Percentiles rank a stretch among this genome's conserved stretches.
These are phyloP conservation scores for Collybiopsis confluens DNA, from an alignment of 768 basidiomycete genomes.

Conservation along the genomic window DNA sequence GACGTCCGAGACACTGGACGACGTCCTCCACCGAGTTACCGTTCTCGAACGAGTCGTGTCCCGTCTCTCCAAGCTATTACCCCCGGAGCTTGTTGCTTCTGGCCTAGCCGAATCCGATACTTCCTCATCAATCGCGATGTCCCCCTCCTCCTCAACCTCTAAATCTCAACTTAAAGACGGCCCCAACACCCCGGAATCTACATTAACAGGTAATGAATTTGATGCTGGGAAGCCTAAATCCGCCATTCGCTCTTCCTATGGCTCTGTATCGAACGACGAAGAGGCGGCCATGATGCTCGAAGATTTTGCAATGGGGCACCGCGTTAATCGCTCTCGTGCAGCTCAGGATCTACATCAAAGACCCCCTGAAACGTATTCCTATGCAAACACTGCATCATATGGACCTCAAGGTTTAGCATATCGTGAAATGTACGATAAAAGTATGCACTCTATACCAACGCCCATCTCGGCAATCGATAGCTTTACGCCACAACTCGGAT, in stretches of 20 bases:
- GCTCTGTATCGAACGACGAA: constrained; percentile 17
- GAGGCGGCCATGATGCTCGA: constrained; percentile 25
- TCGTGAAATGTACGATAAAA: neutral
- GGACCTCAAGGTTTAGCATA: neutral
- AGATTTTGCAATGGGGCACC: constrained; percentile 12
- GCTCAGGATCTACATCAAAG: constrained; percentile 13
- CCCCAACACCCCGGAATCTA: neutral
- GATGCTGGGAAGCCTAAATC: constrained; percentile 7
- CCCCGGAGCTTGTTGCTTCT: constrained; percentile 1
- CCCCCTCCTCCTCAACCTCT: constrained; percentile 7
- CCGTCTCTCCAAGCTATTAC: constrained; percentile 14
- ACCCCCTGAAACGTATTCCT: constrained; percentile 4
- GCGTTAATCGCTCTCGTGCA: constrained; percentile 15
- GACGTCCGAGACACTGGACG: constrained; percentile 17
- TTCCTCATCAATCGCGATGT: neutral
- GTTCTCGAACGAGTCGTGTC: constrained; percentile 19
- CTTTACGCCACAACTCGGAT: neutral
- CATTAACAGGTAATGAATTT: neutral
- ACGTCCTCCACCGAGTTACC: constrained; percentile 20
- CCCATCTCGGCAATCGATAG: neutral
- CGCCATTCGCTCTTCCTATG: constrained; percentile 16
- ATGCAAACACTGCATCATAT: neutral
- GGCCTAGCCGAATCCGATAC: neutral
- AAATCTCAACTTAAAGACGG: constrained; percentile 2
- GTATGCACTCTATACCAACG: neutral